Base-by-base conservation (phyloP, 805 yeast genomes). In the Sungouiozyma ichnusensis region DNA sequence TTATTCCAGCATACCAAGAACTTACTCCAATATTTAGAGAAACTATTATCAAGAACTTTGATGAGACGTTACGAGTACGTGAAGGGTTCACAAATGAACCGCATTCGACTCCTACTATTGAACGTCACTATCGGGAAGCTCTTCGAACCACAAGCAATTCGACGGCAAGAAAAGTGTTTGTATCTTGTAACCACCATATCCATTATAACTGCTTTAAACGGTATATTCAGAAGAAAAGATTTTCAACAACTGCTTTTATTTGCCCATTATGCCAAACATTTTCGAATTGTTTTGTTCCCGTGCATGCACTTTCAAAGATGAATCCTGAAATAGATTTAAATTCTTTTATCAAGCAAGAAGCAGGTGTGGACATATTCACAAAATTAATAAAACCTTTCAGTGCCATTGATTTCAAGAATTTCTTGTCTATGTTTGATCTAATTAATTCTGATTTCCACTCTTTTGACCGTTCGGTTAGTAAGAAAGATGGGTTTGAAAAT, bases 111-210 rank as follows among this genome's bases (percentile, higher is more conserved):
- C 29, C 29, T 24, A 11, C 29, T 24, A 24, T 24, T 24, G 11
- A 24, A 24, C 29, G 6, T 6, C 29, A 6, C 6, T 24, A 24
- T 24, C 55, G 54, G 24, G 51, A 54, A 3, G 42, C 48, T 8
- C 43, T 51, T 4, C 46, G 51, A 3, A 52, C 51, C 35, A 48
- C 48, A 35, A 49, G 50, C 33, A 54, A 53, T 32, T 41, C 48
- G 15, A 37, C 45, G 6, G 42, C 45, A n/a, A 49, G 55, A 34
- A 55, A 54, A 43, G 64, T 82, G 0, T 69, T 84, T 13, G 78
- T 77, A 43, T 85, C 95, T 32, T 92, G 99, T 65, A 94, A 95
- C 15, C 99, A 92, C 62, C 85, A 90, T 7, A 81, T 92, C 76
- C 99, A 92, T 59, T 77, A 72, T 49, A 68, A 71, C 16, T 92